These are phyloP conservation scores for Phytopythium vexans DNA, from an alignment of 352 stramenopile genomes.

Conservation along the genomic window DNA sequence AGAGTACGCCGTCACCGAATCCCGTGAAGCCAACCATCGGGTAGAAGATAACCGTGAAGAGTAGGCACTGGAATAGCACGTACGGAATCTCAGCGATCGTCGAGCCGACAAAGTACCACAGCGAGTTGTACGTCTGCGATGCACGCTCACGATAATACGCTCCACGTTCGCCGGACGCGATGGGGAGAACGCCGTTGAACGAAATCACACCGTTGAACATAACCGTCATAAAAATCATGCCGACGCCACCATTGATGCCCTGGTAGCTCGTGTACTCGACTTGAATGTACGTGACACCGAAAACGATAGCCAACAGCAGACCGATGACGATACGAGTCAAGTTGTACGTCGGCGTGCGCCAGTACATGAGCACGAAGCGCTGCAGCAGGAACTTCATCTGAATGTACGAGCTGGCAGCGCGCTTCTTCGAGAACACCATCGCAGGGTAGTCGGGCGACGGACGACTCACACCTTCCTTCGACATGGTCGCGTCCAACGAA, in stretches of 20 bases:
- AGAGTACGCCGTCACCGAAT: constrained; percentile 11
- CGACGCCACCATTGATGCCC: constrained; percentile 22
- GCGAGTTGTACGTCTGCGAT: constrained; percentile 73
- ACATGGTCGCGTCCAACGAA: constrained; percentile 14
- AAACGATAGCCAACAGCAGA: constrained; percentile 47
- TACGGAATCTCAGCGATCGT: too few relatives aligned
- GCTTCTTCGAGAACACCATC: constrained; percentile 26
- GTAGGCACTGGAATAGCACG: too few relatives aligned
- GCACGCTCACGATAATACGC: constrained; percentile 81
- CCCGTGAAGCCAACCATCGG: too few relatives aligned
- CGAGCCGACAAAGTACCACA: constrained; percentile 55
- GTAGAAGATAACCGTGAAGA: too few relatives aligned
- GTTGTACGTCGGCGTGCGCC: constrained; percentile 55
- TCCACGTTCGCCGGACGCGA: constrained; percentile 56
- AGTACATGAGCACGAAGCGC: constrained; percentile 26
- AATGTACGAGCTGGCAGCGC: constrained; percentile 17
- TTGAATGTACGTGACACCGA: constrained; percentile 44
- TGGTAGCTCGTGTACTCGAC: constrained; percentile 14
- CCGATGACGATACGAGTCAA: constrained; percentile 44
- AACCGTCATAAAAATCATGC: constrained; percentile 60
- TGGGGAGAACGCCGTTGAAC: constrained; percentile 60
- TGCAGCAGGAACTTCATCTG: constrained; percentile 19
- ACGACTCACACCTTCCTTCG: constrained; percentile 17
- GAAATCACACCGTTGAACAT: constrained; percentile 59
- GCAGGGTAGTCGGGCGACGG: constrained; percentile 13